Percentiles rank a stretch among this genome's conserved stretches.
These are phyloP conservation scores for Boletus reticulatus DNA, from an alignment of 768 basidiomycete genomes.

Conservation along the genomic window DNA sequence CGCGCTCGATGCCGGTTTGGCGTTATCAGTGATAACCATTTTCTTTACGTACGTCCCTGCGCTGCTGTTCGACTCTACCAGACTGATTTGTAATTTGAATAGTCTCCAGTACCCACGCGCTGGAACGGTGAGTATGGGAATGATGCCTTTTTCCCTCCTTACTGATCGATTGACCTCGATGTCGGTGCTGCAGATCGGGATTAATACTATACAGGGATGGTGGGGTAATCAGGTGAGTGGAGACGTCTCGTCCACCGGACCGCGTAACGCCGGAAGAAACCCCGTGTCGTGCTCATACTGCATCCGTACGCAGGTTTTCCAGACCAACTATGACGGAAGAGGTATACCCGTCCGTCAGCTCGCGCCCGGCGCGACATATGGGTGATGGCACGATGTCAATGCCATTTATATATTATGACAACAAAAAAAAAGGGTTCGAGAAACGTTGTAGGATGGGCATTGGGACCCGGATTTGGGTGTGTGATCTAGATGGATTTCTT, in stretches of 20 bases:
- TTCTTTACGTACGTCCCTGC: constrained; percentile 57
- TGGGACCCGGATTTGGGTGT: too few species aligned
- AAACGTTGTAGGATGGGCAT: too few species aligned
- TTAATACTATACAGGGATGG: constrained; percentile 18
- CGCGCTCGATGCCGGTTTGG: constrained; percentile 72
- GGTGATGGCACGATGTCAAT: not conserved
- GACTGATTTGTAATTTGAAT: not conserved
- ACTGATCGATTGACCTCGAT: not conserved
- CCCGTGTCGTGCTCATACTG: too few species aligned
- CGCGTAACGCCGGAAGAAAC: too few species aligned
- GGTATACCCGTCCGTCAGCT: not conserved
- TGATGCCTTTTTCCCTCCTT: not conserved
- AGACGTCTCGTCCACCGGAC: too few species aligned
- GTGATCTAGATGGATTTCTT: too few species aligned
- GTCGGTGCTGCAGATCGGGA: constrained; percentile 18
- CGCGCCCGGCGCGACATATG: not conserved
- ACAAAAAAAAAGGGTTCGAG: too few species aligned
- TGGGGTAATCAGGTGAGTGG: constrained; percentile 28
- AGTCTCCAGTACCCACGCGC: constrained; percentile 29
- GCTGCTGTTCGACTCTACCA: not conserved
- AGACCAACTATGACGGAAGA: not conserved
- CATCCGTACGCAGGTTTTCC: not conserved
- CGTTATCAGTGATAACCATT: constrained; percentile 61
- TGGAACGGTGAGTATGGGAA: constrained; percentile 18
- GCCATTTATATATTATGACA: too few species aligned